Evolutionary conservation across 805 yeast species (phyloP).

Genomic region (Candida peoriensis): DNA sequence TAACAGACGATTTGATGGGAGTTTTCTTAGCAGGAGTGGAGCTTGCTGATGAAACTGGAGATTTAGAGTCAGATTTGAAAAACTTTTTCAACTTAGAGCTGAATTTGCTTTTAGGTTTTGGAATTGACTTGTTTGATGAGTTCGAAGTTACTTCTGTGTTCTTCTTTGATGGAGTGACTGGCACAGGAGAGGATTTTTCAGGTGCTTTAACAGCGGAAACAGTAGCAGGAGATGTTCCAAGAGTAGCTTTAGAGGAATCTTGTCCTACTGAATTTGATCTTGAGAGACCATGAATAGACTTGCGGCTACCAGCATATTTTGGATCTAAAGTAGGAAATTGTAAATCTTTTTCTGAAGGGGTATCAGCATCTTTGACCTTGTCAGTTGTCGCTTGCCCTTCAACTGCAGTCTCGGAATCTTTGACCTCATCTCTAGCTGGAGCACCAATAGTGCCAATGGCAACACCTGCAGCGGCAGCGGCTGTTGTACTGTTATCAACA

Average conservation of each 20-base stretch:
- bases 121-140: too few species aligned
- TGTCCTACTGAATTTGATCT: too few species aligned
- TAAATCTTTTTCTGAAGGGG: background rate
- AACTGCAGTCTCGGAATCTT: too few species aligned
- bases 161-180: slow-evolving; percentile 3
- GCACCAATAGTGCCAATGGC: background rate
- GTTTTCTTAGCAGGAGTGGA: slow-evolving; percentile 6
- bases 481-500: too few species aligned
- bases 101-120: slow-evolving; percentile 6
- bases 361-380: background rate
- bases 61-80: slow-evolving; percentile 3
- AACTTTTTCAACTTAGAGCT: slow-evolving; percentile 11
- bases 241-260: slow-evolving; percentile 3
- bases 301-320: slow-evolving; percentile 16
- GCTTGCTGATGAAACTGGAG: too few species aligned
- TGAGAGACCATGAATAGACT: too few species aligned
- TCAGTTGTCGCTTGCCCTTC: background rate
- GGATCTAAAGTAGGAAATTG: slow-evolving; percentile 19
- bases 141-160: too few species aligned
- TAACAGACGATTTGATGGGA: slow-evolving; percentile 2
- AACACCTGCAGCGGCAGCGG: too few species aligned
- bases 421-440: background rate
- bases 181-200: slow-evolving; percentile 1
- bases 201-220: slow-evolving; percentile 8
- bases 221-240: slow-evolving; percentile 5